Conservation (phyloP, 1,139 yeast genomes). For the Blastobotrys aristatus region DNA sequence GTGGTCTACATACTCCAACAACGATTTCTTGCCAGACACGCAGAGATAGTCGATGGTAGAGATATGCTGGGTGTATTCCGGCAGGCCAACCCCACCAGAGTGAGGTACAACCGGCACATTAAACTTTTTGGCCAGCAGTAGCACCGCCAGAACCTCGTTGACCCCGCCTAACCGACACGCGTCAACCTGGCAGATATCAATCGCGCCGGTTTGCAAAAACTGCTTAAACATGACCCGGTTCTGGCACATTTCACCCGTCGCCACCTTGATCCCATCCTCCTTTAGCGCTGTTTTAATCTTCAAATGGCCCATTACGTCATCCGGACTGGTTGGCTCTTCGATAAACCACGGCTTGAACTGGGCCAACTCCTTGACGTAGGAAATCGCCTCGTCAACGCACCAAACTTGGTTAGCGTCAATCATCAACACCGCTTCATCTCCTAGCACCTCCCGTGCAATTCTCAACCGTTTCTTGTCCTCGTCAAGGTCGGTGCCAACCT, state of each 20-base stretch:
- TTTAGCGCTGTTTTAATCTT: constrained; percentile 37
- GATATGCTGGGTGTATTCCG: constrained; percentile 40
- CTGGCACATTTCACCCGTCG: constrained; percentile 43
- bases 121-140: constrained; percentile 38
- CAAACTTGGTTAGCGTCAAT: constrained; percentile 41
- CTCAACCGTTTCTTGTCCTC: constrained; percentile 36
- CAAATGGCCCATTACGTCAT: constrained; percentile 39
- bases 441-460: constrained; percentile 40
- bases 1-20: constrained; percentile 35
- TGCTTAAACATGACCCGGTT: constrained; percentile 41
- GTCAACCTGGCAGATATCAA: constrained; percentile 39
- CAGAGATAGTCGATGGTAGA: constrained; percentile 38
- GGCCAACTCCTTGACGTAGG: constrained; percentile 36
- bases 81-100: constrained; percentile 41
- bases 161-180: constrained; percentile 41
- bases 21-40: constrained; percentile 35
- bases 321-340: constrained; percentile 42
- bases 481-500: constrained; percentile 39
- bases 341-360: constrained; percentile 40
- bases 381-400: constrained; percentile 41
- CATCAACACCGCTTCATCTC: constrained; percentile 33
- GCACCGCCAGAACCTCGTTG: constrained; percentile 39
- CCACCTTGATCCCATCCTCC: constrained; percentile 38
- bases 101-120: constrained; percentile 40
- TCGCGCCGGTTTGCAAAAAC: constrained; percentile 36